Evolutionary conservation across 2,329 filamentous ascomycete species (phyloP).

Genomic region (Knufia fluminis): DNA sequence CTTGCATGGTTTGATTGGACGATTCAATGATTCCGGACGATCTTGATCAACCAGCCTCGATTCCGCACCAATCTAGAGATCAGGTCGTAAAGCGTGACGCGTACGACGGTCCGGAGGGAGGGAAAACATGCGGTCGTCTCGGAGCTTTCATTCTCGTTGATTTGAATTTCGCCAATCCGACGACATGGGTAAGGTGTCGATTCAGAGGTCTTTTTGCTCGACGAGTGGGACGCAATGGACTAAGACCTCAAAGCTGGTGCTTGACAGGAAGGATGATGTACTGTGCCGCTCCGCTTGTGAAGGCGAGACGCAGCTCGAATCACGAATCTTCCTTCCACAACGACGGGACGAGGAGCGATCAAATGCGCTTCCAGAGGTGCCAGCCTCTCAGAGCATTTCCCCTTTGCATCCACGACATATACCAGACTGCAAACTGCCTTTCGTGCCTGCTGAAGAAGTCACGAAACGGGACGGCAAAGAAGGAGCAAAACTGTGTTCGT

Average conservation of each 20-base stretch:
- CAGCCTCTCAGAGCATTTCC: too few relatives aligned
- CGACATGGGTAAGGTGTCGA: background rate
- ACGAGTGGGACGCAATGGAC: background rate
- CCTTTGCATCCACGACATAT: background rate
- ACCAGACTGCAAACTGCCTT: background rate
- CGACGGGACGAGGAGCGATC: background rate
- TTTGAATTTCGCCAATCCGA: background rate
- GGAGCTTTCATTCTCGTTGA: background rate
- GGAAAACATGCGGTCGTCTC: too few relatives aligned
- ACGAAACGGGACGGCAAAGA: background rate
- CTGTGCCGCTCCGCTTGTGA: background rate
- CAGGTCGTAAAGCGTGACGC: too few relatives aligned
- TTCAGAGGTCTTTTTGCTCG: background rate
- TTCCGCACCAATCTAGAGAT: too few relatives aligned
- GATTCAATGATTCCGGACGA: too few relatives aligned
- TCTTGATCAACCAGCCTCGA: too few relatives aligned
- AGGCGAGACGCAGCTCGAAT: background rate
- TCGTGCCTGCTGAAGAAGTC: conserved; percentile 3
- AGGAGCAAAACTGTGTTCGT: conserved; percentile 6
- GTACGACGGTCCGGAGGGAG: too few relatives aligned
- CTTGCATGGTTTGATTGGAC: too few relatives aligned
- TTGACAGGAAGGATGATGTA: background rate
- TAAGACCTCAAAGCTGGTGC: background rate
- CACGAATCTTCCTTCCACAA: too few relatives aligned
- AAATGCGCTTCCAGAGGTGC: too few relatives aligned